phyloP scores from a whole-genome alignment of 1,139 yeast genomes.

The Magnusiomyces ingens region DNA sequence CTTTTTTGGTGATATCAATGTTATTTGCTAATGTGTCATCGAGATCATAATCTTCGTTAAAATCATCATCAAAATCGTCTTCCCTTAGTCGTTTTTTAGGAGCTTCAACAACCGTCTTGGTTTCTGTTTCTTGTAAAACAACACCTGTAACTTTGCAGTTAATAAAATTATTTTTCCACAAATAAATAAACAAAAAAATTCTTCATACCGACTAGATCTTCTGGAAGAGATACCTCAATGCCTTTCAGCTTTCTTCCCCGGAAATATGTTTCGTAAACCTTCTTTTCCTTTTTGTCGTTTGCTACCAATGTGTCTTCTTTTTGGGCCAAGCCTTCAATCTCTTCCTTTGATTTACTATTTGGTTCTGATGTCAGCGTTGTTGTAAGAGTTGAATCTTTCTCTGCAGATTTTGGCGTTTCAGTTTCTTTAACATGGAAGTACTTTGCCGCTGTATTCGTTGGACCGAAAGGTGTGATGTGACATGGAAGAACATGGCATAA shows the following conservation, averaged over 20 bases:
- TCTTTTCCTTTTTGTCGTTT: background rate
- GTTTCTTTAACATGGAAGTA: background rate
- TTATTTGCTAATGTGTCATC: too few relatives aligned
- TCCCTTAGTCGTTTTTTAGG: too few relatives aligned
- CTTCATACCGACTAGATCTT: background rate
- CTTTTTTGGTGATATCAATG: too few relatives aligned
- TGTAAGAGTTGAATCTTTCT: background rate
- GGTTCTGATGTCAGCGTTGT: background rate
- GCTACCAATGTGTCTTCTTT: background rate
- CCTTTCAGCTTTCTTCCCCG: background rate
- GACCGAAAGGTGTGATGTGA: background rate
- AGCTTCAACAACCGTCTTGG: too few relatives aligned
- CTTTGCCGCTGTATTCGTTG: background rate
- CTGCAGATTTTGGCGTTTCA: background rate
- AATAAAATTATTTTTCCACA: slow-evolving; percentile 4
- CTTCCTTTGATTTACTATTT: background rate
- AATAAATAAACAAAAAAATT: background rate
- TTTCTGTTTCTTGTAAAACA: too few relatives aligned
- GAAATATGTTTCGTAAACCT: background rate
- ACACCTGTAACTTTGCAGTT: background rate
- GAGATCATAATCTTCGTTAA: too few relatives aligned
- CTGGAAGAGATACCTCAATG: background rate
- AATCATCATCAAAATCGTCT: too few relatives aligned
- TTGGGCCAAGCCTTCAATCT: background rate
- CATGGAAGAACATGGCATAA: slow-evolving; percentile 3